phyloP scores from a whole-genome alignment of 2,329 filamentous ascomycete species.

The Sporothrix variecibatus region DNA sequence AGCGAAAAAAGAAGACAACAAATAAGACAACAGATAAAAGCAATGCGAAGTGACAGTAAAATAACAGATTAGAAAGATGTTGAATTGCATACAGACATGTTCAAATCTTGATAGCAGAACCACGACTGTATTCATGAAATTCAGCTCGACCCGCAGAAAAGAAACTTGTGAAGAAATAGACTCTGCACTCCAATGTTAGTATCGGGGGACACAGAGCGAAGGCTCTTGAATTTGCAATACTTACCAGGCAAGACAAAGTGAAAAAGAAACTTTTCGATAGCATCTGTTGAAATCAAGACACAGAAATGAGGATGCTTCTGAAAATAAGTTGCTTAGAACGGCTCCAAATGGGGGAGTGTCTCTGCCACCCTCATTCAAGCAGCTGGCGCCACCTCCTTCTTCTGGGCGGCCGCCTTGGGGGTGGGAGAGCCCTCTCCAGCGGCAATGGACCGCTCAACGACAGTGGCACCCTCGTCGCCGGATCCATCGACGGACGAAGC shows the following conservation, averaged over 20 bases:
- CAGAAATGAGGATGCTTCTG: neutral
- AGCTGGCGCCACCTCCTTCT: neutral
- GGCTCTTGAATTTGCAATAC: too few species aligned
- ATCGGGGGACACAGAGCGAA: too few species aligned
- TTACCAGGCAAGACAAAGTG: too few species aligned
- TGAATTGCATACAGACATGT: neutral
- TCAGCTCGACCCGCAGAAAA: neutral
- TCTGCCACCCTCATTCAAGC: neutral
- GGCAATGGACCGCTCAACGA: conserved; percentile 51
- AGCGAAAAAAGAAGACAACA: neutral
- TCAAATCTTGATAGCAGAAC: neutral
- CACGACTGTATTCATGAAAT: neutral
- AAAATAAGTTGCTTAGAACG: neutral
- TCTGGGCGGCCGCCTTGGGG: conserved; percentile 19
- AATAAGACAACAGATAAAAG: neutral
- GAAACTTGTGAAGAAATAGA: neutral
- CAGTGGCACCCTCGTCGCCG: conserved; percentile 57
- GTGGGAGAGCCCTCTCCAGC: conserved; percentile 33
- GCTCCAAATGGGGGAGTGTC: neutral
- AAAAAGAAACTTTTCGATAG: neutral
- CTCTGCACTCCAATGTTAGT: neutral
- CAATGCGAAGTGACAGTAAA: neutral
- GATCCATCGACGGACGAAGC: conserved; percentile 50
- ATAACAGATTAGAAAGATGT: neutral
- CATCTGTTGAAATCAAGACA: neutral